Conservation (phyloP, 73 alveolate genomes). For the Tetrahymena malaccensis region DNA sequence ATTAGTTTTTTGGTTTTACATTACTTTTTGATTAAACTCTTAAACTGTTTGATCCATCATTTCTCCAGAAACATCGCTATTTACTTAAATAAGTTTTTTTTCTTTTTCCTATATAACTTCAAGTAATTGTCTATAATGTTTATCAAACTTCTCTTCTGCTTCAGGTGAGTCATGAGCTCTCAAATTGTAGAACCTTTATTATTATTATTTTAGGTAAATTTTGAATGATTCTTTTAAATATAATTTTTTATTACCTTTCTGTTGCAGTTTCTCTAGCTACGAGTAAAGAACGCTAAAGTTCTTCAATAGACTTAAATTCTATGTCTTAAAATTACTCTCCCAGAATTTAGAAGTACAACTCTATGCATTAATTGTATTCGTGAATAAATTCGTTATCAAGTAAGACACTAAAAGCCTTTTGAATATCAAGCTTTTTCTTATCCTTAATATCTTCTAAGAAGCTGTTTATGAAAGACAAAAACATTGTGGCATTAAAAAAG, state of each 20-base stretch:
- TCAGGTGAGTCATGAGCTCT: not conserved
- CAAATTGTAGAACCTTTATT: not conserved
- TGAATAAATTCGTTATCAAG: not conserved
- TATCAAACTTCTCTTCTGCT: not conserved
- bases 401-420: not conserved
- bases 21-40: not conserved
- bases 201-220: too few species aligned
- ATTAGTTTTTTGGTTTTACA: not conserved
- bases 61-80: not conserved
- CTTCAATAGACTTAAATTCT: not conserved
- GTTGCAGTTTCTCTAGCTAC: not conserved
- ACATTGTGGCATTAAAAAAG: not conserved
- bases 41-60: not conserved
- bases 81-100: not conserved
- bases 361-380: not conserved
- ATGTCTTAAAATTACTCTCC: not conserved
- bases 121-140: not conserved
- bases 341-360: not conserved
- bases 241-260: not conserved
- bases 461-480: not conserved
- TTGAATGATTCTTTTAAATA: not conserved
- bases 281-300: not conserved
- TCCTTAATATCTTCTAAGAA: not conserved
- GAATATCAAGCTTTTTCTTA: not conserved
- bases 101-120: not conserved